Evolutionary conservation across 345 rosid genomes (phyloP).

Genomic region (Nasturtium officinale): DNA sequence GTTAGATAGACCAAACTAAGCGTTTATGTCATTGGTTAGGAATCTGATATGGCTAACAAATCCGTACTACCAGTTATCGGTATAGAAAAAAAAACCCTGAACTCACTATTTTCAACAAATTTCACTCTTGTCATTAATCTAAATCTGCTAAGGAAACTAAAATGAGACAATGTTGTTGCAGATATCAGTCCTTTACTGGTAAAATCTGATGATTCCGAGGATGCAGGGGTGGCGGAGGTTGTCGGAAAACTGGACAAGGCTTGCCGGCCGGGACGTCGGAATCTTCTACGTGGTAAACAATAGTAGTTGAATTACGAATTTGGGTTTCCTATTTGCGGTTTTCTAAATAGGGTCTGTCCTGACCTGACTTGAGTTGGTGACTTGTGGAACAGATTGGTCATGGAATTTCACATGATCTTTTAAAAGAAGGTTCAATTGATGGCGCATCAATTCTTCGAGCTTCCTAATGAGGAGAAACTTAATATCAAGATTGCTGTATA

Average conservation of each 20-base stretch:
- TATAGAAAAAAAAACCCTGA: not conserved
- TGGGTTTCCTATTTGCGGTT: not conserved
- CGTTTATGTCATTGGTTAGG: too few species aligned
- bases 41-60: not conserved
- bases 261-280: conserved; percentile 78
- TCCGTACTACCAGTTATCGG: conserved; percentile 19
- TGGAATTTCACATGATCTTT: conserved; percentile 64
- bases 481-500: conserved; percentile 73
- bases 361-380: not conserved
- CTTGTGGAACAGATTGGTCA: conserved; percentile 62
- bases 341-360: not conserved
- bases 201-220: conserved; percentile 58
- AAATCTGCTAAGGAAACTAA: not conserved
- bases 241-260: conserved; percentile 66
- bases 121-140: not conserved
- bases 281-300: conserved; percentile 80
- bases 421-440: conserved; percentile 54
- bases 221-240: conserved; percentile 58
- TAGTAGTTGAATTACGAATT: too few species aligned
- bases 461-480: conserved; percentile 62
- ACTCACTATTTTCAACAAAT: not conserved
- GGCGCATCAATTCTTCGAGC: conserved; percentile 54
- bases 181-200: conserved; percentile 60
- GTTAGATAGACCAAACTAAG: too few species aligned
- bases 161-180: conserved; percentile 29